phyloP scores from a whole-genome alignment of 2,329 filamentous ascomycete species.

The Whalleya microplaca region DNA sequence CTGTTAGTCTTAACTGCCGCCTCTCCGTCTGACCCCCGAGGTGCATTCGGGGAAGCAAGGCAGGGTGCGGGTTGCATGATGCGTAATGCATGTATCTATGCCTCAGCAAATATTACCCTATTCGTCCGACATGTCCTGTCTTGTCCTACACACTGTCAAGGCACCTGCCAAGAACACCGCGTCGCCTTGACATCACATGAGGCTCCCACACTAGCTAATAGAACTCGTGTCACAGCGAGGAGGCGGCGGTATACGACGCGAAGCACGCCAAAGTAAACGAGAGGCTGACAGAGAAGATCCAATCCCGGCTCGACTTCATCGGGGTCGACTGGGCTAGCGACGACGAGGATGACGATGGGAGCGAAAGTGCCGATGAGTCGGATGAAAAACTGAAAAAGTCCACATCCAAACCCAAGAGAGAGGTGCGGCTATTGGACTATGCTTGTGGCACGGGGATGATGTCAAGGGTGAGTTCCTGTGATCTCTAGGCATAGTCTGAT shows the following conservation, averaged over 20 bases:
- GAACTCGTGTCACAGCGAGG: constrained; percentile 43
- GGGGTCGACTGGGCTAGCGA: constrained; percentile 58
- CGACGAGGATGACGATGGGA: constrained; percentile 36
- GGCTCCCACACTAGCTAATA: neutral
- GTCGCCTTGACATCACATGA: too few relatives aligned
- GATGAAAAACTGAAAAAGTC: constrained; percentile 19
- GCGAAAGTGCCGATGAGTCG: constrained; percentile 19
- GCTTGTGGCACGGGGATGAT: constrained; percentile 74
- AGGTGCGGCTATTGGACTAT: constrained; percentile 69
- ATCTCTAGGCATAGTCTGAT: too few relatives aligned
- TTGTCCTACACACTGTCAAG: too few relatives aligned
- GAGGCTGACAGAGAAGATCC: constrained; percentile 59
- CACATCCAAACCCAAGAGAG: constrained; percentile 27
- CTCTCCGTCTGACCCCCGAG: too few relatives aligned
- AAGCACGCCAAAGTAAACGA: constrained; percentile 58
- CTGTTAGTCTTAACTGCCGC: too few relatives aligned
- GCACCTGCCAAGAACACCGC: too few relatives aligned
- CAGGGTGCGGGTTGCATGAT: too few relatives aligned
- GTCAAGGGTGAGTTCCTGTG: constrained; percentile 61
- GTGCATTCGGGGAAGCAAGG: too few relatives aligned
- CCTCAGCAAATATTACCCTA: too few relatives aligned
- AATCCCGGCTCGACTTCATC: constrained; percentile 61
- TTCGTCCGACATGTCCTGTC: too few relatives aligned
- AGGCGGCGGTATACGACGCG: constrained; percentile 59
- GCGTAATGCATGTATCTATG: too few relatives aligned